Conservation (phyloP, 768 basidiomycete species). For the Hypsizygus marmoreus region DNA sequence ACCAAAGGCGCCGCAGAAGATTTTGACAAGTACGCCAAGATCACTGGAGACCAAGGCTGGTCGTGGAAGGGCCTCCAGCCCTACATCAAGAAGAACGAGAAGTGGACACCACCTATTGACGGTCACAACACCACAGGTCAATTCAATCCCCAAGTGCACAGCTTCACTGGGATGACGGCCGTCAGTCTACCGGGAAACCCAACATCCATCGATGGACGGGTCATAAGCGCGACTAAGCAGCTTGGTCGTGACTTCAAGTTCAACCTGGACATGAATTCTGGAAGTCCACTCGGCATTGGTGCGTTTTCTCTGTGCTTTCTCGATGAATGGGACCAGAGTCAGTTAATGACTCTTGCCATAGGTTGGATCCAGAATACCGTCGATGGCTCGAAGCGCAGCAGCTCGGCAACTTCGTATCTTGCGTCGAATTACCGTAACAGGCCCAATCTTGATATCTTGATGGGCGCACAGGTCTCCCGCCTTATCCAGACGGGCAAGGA, state of each 20-base stretch:
- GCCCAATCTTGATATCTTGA: conserved; percentile 23
- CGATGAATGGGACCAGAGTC: not conserved
- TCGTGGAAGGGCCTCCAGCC: conserved; percentile 28
- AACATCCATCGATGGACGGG: conserved; percentile 24
- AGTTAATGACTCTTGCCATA: not conserved
- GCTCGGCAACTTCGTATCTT: conserved; percentile 24
- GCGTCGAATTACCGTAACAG: conserved; percentile 16
- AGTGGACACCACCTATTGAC: conserved; percentile 29
- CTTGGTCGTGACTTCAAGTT: conserved; percentile 23
- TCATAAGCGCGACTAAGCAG: conserved; percentile 33
- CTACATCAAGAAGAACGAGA: conserved; percentile 34
- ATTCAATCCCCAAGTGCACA: conserved; percentile 32
- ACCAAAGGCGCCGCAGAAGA: conserved; percentile 17
- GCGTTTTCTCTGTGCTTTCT: not conserved
- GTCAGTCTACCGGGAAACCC: conserved; percentile 32
- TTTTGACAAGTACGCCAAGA: conserved; percentile 13
- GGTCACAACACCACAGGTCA: conserved; percentile 32
- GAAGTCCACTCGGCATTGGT: conserved; percentile 24
- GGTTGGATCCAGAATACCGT: conserved; percentile 16
- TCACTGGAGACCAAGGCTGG: conserved; percentile 25
- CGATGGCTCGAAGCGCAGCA: conserved; percentile 14
- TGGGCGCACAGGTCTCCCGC: conserved; percentile 15
- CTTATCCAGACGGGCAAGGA: conserved; percentile 16
- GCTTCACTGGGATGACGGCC: conserved; percentile 25
- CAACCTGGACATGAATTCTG: conserved; percentile 23